Evolutionary conservation across 2,329 filamentous ascomycete species (phyloP).

Genomic region (Lasiodiplodia sp.): DNA sequence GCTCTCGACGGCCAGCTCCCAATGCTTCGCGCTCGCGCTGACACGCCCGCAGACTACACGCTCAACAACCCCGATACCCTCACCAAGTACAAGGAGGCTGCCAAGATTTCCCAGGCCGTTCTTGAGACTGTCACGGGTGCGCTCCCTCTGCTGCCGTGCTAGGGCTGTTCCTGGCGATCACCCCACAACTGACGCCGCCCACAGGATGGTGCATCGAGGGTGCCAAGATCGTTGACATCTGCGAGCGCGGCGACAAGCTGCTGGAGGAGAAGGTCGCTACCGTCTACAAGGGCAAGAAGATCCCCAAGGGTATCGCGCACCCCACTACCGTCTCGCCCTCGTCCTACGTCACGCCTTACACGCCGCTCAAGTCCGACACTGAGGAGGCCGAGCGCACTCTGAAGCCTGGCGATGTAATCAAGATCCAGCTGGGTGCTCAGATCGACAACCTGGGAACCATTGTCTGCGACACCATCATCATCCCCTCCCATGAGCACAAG

Average conservation of each 20-base stretch:
- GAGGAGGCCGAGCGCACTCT: constrained; percentile 82
- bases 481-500: constrained; percentile 67
- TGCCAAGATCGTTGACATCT: constrained; percentile 91
- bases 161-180: constrained; percentile 23
- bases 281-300: constrained; percentile 99
- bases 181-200: constrained; percentile 36
- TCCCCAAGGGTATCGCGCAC: constrained; percentile 91
- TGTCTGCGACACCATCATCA: constrained; percentile 89
- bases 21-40: constrained; percentile 15
- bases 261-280: constrained; percentile 92
- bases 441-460: constrained; percentile 97
- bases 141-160: constrained; percentile 33
- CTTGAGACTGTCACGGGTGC: constrained; percentile 79
- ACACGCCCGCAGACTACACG: constrained; percentile 72
- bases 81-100: constrained; percentile 99
- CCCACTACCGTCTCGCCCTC: constrained; percentile 94
- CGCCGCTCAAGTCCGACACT: constrained; percentile 84
- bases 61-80: constrained; percentile 92
- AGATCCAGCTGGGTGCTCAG: constrained; percentile 99
- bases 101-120: constrained; percentile 93
- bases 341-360: constrained; percentile 96
- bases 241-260: constrained; percentile 93
- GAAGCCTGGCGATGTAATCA: constrained; percentile 86
- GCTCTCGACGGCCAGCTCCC: constrained; percentile 10
- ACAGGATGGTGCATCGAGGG: constrained; percentile 76